Conservation (phyloP, 2,329 filamentous ascomycete genomes). For the Colletotrichum simmondsii region DNA sequence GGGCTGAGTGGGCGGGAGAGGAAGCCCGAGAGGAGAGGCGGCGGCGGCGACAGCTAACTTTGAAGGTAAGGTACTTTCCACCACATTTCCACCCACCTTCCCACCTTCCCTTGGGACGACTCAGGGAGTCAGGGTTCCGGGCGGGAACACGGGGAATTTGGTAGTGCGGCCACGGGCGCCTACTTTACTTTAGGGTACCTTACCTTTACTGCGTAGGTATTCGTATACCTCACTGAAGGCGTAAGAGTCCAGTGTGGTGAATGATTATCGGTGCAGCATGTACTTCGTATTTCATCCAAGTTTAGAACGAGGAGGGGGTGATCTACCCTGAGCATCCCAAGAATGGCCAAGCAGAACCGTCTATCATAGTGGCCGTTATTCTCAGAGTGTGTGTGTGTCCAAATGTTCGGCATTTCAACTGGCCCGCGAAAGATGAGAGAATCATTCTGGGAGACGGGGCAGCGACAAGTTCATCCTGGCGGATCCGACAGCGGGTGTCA, state of each 20-base stretch:
- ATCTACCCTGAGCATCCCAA: not conserved
- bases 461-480: not conserved
- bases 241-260: not conserved
- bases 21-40: not conserved
- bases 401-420: not conserved
- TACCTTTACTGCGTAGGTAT: too few relatives aligned
- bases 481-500: conserved; percentile 5
- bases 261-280: not conserved
- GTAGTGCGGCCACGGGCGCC: not conserved
- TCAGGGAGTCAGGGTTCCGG: conserved; percentile 10
- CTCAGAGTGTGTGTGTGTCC: not conserved
- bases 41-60: not conserved
- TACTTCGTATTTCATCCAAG: not conserved
- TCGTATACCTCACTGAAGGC: not conserved
- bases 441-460: not conserved
- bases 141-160: conserved; percentile 18
- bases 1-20: not conserved
- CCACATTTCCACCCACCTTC: too few relatives aligned
- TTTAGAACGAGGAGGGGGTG: not conserved
- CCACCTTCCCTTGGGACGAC: not conserved
- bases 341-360: not conserved
- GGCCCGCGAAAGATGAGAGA: not conserved
- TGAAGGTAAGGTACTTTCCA: not conserved
- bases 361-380: not conserved
- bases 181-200: too few relatives aligned